Conservation (phyloP, 306 rosid genomes). For the Psophocarpus tetragonolobus region DNA sequence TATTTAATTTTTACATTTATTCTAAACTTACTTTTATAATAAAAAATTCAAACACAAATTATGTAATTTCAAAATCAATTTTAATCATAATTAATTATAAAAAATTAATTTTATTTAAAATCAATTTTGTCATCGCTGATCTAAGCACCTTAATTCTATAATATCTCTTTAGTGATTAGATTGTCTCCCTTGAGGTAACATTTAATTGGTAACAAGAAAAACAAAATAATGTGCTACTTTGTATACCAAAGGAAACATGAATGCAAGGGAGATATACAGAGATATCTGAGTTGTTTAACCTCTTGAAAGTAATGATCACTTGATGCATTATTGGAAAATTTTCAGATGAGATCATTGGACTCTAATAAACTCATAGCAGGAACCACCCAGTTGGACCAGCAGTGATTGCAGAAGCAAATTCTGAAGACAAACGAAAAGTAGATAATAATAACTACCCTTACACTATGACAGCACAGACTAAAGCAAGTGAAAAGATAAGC, state of each 20-base stretch:
- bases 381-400: constrained; percentile 22
- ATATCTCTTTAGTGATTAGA: no score
- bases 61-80: no score
- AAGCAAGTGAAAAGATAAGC: neutral
- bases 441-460: constrained; percentile 32
- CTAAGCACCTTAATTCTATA: no score
- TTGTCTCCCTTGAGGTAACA: no score
- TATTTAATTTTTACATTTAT: no score
- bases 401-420: constrained; percentile 10
- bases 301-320: neutral
- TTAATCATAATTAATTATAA: no score
- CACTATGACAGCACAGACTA: constrained; percentile 13
- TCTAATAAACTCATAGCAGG: neutral
- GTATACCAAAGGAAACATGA: neutral
- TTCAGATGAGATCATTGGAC: neutral
- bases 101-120: no score
- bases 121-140: no score
- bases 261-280: neutral
- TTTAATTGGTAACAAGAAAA: no score
- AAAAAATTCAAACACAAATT: no score
- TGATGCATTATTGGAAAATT: neutral
- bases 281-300: neutral
- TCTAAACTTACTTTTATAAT: no score
- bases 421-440: constrained; percentile 14
- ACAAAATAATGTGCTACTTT: no score